Conservation (phyloP, 169 alveolate species). For the Cryptosporidium viatorum region DNA sequence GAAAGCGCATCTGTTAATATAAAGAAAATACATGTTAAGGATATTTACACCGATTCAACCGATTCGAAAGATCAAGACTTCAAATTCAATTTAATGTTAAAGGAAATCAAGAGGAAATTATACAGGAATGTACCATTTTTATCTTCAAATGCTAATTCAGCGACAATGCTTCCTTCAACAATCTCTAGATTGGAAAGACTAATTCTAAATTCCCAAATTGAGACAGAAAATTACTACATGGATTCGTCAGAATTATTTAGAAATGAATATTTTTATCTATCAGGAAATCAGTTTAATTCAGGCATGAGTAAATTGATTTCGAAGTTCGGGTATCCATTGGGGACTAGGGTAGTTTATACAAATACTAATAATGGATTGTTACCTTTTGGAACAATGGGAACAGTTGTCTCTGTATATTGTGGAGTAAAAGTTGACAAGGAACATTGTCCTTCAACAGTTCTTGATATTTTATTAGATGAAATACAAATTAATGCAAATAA, state of each 20-base stretch:
- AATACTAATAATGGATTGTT: not conserved
- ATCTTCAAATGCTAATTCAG: not conserved
- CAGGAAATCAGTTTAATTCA: not conserved
- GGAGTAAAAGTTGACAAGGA: slow-evolving; percentile 21
- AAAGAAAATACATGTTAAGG: slow-evolving; percentile 29
- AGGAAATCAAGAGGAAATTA: slow-evolving; percentile 1
- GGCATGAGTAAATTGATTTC: not conserved
- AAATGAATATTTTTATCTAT: not conserved
- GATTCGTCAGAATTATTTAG: not conserved
- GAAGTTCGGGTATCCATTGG: slow-evolving; percentile 19
- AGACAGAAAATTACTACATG: not conserved
- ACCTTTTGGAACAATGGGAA: slow-evolving; percentile 55
- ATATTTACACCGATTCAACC: not conserved
- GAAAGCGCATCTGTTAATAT: not conserved
- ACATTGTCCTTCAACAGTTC: not conserved
- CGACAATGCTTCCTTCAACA: slow-evolving; percentile 45
- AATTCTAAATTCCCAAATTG: not conserved
- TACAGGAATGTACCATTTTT: slow-evolving; percentile 39
- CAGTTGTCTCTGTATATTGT: slow-evolving; percentile 15
- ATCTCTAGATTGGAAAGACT: slow-evolving; percentile 38
- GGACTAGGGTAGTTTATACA: slow-evolving; percentile 26
- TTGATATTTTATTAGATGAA: slow-evolving; percentile 36
- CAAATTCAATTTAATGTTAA: not conserved
- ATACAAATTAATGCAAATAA: slow-evolving; percentile 16
- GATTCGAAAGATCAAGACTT: slow-evolving; percentile 44